Evolutionary conservation across 2,329 filamentous ascomycete genomes (phyloP).

Genomic region (Sporothrix brasiliensis): DNA sequence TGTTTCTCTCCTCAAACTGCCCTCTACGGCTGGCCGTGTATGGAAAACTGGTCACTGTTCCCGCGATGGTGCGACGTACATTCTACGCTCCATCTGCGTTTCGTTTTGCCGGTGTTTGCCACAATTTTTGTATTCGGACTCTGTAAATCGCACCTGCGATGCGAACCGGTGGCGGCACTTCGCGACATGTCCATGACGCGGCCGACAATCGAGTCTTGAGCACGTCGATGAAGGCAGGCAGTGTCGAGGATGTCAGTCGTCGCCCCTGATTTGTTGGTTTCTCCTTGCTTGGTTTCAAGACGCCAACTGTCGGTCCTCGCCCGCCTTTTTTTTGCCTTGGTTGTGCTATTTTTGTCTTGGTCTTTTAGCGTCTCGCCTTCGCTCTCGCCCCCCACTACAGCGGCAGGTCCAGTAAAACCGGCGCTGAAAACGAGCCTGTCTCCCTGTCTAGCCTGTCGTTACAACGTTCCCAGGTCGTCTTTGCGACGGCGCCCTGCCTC

Average conservation of each 20-base stretch:
- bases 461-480: neutral
- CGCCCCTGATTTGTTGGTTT: constrained; percentile 2
- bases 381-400: neutral
- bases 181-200: constrained; percentile 1
- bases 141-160: neutral
- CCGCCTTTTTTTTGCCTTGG: neutral
- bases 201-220: neutral
- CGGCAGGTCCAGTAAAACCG: neutral
- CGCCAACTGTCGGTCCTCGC: neutral
- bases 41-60: neutral
- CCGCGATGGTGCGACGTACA: neutral
- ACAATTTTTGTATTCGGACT: no score
- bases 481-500: neutral
- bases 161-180: neutral
- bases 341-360: constrained; percentile 11
- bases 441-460: no score
- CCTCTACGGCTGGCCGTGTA: neutral
- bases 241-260: no score
- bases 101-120: no score
- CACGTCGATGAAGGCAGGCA: neutral
- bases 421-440: neutral
- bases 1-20: neutral
- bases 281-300: constrained; percentile 15
- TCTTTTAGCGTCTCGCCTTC: neutral
- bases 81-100: neutral